phyloP scores from a whole-genome alignment of 177 flowering plant genomes.

The Tripterygium wilfordii region DNA sequence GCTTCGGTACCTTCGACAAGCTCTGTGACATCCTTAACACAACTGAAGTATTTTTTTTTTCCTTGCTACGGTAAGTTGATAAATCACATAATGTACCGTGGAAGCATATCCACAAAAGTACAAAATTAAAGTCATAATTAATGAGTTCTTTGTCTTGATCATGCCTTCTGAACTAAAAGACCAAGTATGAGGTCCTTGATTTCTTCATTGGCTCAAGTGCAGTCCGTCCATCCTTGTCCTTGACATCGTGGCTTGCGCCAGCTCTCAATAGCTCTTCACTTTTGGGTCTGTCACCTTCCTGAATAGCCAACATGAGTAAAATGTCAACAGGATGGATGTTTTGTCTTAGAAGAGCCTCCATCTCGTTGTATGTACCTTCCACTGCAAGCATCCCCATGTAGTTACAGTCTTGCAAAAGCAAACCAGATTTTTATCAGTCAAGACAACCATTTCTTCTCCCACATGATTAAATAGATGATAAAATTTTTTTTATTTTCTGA shows the following conservation, averaged over 20 bases:
- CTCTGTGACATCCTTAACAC: too few species aligned
- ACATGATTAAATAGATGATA: too few species aligned
- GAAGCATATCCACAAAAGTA: too few species aligned
- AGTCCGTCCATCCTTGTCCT: constrained; percentile 77
- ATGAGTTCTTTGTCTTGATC: too few species aligned
- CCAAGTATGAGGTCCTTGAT: constrained; percentile 62
- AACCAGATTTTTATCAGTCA: background rate
- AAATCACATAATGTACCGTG: too few species aligned
- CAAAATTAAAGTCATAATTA: too few species aligned
- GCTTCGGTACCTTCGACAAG: too few species aligned
- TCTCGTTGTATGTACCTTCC: constrained; percentile 86
- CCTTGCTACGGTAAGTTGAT: too few species aligned
- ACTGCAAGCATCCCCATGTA: constrained; percentile 99
- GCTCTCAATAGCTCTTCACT: constrained; percentile 84
- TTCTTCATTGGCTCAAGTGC: constrained; percentile 75
- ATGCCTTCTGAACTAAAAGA: constrained; percentile 62
- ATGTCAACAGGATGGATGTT: constrained; percentile 94
- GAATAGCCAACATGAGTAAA: constrained; percentile 74
- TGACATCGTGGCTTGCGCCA: constrained; percentile 66
- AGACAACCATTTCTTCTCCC: too few species aligned
- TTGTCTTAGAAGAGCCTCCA: constrained; percentile 73
- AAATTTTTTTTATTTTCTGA: too few species aligned
- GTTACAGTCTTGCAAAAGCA: constrained; percentile 73
- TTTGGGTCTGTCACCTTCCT: constrained; percentile 87
- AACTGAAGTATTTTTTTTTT: too few species aligned